These are phyloP conservation scores for Penstemon eatonii DNA, from an alignment of 257 asterid genomes.

Conservation along the genomic window DNA sequence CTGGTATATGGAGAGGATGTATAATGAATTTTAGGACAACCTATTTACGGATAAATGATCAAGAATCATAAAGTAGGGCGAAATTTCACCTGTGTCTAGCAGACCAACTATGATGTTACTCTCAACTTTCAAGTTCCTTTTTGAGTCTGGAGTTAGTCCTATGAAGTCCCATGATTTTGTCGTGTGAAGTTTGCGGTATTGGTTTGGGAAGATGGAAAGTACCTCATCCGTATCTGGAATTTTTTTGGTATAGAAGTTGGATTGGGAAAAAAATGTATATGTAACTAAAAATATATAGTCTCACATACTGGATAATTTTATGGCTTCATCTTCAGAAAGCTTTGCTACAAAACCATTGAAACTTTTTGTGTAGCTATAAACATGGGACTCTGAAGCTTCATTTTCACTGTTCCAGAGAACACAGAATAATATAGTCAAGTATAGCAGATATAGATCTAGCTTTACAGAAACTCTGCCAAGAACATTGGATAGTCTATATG, in stretches of 20 bases:
- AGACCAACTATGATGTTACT: slow-evolving; percentile 71
- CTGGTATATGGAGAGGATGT: slow-evolving; percentile 36
- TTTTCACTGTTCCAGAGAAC: slow-evolving; percentile 41
- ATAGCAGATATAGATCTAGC: not conserved
- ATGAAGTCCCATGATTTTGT: slow-evolving; percentile 91
- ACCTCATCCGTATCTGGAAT: slow-evolving; percentile 67
- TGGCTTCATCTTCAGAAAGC: slow-evolving; percentile 73
- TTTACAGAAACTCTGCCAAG: not conserved
- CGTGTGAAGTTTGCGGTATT: slow-evolving; percentile 72
- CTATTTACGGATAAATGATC: not conserved
- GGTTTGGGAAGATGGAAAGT: slow-evolving; percentile 53
- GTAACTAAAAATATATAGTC: not conserved
- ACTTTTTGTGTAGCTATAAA: slow-evolving; percentile 70
- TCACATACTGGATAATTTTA: slow-evolving; percentile 52
- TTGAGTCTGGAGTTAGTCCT: slow-evolving; percentile 62
- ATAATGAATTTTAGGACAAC: not conserved
- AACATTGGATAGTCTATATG: not conserved
- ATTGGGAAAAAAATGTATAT: not conserved
- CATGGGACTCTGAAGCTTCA: slow-evolving; percentile 67
- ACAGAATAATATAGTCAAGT: not conserved
- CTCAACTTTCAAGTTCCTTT: slow-evolving; percentile 62
- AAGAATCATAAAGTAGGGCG: not conserved
- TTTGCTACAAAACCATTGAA: slow-evolving; percentile 90
- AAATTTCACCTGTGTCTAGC: slow-evolving; percentile 66
- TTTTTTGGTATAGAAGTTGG: slow-evolving; percentile 7